Percentiles rank a stretch among this genome's conserved stretches.
Evolutionary conservation across 176 grass and related monocot species (phyloP).

Genomic region (Elaeis guineensis): DNA sequence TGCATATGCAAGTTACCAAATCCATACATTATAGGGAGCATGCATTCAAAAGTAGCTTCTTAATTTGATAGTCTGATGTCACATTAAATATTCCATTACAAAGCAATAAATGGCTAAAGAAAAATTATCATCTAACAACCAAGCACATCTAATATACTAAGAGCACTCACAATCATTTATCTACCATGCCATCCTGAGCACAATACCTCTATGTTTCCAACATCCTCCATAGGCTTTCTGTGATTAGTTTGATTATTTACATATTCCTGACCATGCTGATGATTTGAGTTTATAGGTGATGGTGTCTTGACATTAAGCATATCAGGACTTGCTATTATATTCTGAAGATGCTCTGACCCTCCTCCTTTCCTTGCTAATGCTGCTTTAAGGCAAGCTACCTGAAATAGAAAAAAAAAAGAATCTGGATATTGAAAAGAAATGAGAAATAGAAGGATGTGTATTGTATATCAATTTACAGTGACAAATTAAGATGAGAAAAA

Average conservation of each 20-base stretch:
- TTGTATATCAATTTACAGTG: too few relatives aligned
- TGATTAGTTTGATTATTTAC: conserved; percentile 50
- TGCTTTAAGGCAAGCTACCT: conserved; percentile 79
- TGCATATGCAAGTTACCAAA: too few relatives aligned
- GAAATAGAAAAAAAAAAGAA: conserved; percentile 12
- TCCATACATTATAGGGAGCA: too few relatives aligned
- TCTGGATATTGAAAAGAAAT: background rate
- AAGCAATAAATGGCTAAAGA: too few relatives aligned
- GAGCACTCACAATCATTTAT: too few relatives aligned
- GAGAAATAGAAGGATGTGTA: background rate
- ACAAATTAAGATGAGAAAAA: background rate
- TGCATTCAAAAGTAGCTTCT: too few relatives aligned
- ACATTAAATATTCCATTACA: too few relatives aligned
- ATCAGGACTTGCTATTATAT: conserved; percentile 33
- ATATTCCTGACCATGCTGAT: conserved; percentile 44
- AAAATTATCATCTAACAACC: too few relatives aligned
- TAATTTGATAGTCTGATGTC: too few relatives aligned
- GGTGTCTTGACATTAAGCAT: conserved; percentile 39
- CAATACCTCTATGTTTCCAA: conserved; percentile 90
- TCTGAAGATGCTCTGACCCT: conserved; percentile 45
- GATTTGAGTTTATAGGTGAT: conserved; percentile 44
- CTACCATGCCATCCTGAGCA: background rate
- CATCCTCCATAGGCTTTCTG: conserved; percentile 90
- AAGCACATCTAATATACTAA: too few relatives aligned
- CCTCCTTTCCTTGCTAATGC: conserved; percentile 67